phyloP scores from a whole-genome alignment of 1,139 yeast genomes.

The Yamadazyma pseudoaaseri region DNA sequence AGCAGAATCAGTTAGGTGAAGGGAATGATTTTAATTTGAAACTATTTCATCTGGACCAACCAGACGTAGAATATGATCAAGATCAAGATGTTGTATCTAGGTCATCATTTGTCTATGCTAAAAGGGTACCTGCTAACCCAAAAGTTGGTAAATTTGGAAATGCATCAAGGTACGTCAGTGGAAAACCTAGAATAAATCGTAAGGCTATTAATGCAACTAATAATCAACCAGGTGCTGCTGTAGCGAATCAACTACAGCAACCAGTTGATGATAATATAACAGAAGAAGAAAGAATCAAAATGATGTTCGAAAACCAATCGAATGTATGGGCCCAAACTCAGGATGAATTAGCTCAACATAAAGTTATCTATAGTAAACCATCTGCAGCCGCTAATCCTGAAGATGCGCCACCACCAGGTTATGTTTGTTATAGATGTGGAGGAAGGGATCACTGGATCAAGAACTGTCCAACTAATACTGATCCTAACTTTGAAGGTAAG shows the following conservation, averaged over 20 bases:
- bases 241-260: constrained; percentile 7
- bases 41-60: constrained; percentile 61
- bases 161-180: constrained; percentile 81
- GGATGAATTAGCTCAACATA: constrained; percentile 79
- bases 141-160: constrained; percentile 62
- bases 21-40: constrained; percentile 82
- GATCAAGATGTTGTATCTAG: constrained; percentile 90
- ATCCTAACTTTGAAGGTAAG: constrained; percentile 92
- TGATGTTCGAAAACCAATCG: constrained; percentile 90
- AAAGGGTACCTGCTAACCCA: constrained; percentile 68
- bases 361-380: constrained; percentile 57
- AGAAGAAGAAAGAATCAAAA: constrained; percentile 85
- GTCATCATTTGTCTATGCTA: constrained; percentile 79
- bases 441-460: constrained; percentile 96
- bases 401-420: constrained; percentile 91
- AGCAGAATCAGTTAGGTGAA: constrained; percentile 76
- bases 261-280: constrained; percentile 41
- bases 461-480: constrained; percentile 91
- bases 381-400: constrained; percentile 44
- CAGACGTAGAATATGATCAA: constrained; percentile 80
- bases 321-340: constrained; percentile 96
- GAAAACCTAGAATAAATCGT: constrained; percentile 64
- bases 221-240: constrained; percentile 17
- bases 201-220: constrained; percentile 28
- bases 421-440: constrained; percentile 95